Evolutionary conservation across 768 basidiomycete species (phyloP), one percentile per base, ranked within the genome.

Genomic region (Scleroderma citrinum): DNA sequence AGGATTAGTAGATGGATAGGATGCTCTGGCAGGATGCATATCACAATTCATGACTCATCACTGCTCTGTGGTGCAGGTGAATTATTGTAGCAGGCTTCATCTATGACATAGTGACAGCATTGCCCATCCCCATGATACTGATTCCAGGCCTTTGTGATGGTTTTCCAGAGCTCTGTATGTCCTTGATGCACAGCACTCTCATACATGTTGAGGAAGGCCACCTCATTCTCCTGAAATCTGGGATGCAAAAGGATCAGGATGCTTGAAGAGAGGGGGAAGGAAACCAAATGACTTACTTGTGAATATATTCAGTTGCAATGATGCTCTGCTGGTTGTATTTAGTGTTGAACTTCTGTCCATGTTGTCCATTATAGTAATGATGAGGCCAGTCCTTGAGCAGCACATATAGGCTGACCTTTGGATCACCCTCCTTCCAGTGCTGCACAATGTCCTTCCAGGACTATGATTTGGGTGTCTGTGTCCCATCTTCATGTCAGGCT

Each of bases 381-480:
- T 19, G 16, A 2, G 47, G 39, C 54, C 54, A 55, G 14, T 55
- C 50, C 16, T 34, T 44, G 8, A 55, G 37, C 7, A 47, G 46
- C 6, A 29, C 14, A 3, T 17, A 32, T 6, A 46, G 35, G 26
- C 46, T 31, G 5, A 30, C 39, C 29, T 20, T 4, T 0, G 43
- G 54, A 10, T 48, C 37, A 11, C 50, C 54, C 6, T 30, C 7
- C 0, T 13, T 19, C 46, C 54, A 55, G 31, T 55, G 44, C 14
- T 39, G 12, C 35, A 55, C 38, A 12, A 49, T 47, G 6, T 46
- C 45, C 24, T 17, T 44, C 54, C 54, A 55, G 5, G 32, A 41
- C 42, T 54, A 48, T 50, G 56, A 61, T 47, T 47, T 54, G 14
- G 42, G 46, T 32, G 44, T 54, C 19, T 37, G 35, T 34, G 44